Percentiles rank a stretch among this genome's conserved stretches.
These are phyloP conservation scores for Dactylellina cionopaga DNA, from an alignment of 2,329 filamentous ascomycete genomes.

Conservation along the genomic window DNA sequence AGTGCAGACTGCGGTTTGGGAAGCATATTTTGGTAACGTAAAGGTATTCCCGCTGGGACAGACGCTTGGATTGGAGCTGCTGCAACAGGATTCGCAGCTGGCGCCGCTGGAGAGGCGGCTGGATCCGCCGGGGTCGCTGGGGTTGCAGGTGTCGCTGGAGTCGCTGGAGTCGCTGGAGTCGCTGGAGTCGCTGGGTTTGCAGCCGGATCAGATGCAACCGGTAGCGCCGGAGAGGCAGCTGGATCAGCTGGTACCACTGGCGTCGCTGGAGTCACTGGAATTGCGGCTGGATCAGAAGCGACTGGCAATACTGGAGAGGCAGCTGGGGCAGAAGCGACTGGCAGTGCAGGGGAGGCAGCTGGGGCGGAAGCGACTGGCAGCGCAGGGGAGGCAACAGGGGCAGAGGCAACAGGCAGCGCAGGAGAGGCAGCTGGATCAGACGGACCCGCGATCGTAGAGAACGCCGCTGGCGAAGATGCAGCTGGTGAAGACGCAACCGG, in stretches of 20 bases:
- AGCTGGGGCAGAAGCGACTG: not conserved
- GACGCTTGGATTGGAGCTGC: too few species aligned
- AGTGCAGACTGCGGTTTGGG: too few species aligned
- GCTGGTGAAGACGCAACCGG: too few species aligned
- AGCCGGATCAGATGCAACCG: not conserved
- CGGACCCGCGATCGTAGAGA: not conserved
- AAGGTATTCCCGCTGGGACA: not conserved
- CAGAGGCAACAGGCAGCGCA: not conserved
- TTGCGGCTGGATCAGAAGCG: not conserved
- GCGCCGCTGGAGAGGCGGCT: not conserved
- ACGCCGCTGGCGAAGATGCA: too few species aligned
- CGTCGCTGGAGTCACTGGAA: not conserved
- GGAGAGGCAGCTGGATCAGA: not conserved
- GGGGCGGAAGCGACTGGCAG: not conserved
- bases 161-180: not conserved
- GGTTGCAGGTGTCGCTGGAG: not conserved
- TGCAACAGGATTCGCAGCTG: too few species aligned
- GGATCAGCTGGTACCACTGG: not conserved
- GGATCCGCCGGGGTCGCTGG: not conserved
- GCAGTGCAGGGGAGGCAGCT: not conserved
- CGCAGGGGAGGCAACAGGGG: not conserved
- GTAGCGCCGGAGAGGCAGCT: not conserved
- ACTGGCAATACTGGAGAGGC: not conserved
- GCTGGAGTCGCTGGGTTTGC: not conserved
- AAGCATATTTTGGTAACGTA: too few species aligned